Conservation (phyloP, 306 rosid species). For the Macrotyloma uniflorum region DNA sequence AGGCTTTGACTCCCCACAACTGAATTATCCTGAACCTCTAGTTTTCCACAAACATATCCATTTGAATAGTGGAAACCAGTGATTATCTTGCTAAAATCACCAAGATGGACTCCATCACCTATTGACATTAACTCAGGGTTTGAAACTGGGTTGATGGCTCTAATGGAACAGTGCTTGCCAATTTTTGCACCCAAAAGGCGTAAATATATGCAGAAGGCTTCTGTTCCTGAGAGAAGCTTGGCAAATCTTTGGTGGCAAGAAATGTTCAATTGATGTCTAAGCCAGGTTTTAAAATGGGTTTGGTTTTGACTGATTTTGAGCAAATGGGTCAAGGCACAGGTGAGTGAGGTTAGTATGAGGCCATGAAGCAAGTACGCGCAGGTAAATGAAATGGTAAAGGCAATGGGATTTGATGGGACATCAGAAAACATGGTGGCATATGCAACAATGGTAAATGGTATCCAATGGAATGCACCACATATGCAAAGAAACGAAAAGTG, state of each 20-base stretch:
- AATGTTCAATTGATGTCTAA: slow-evolving; percentile 54
- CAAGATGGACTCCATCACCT: slow-evolving; percentile 82
- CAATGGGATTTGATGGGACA: slow-evolving; percentile 53
- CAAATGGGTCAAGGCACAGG: slow-evolving; percentile 53
- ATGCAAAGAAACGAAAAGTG: slow-evolving; percentile 70
- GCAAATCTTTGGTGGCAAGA: slow-evolving; percentile 87
- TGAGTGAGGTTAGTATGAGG: slow-evolving; percentile 63
- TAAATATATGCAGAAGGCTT: slow-evolving; percentile 79
- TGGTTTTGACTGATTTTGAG: slow-evolving; percentile 47
- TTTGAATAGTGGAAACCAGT: slow-evolving; percentile 73
- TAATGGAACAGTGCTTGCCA: slow-evolving; percentile 86
- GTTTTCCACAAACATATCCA: slow-evolving; percentile 60
- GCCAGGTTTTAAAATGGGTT: slow-evolving; percentile 65
- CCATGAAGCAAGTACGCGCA: slow-evolving; percentile 76
- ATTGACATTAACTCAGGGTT: slow-evolving; percentile 71
- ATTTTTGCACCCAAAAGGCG: slow-evolving; percentile 85
- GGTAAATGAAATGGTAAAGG: slow-evolving; percentile 58
- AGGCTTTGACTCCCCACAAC: slow-evolving; percentile 84
- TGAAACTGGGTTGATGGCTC: slow-evolving; percentile 91
- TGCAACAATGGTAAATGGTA: slow-evolving; percentile 72
- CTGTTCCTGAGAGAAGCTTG: slow-evolving; percentile 85
- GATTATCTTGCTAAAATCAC: slow-evolving; percentile 79
- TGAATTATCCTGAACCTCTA: slow-evolving; percentile 74
- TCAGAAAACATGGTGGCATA: slow-evolving; percentile 71
- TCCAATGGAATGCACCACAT: slow-evolving; percentile 90